Evolutionary conservation across 352 stramenopile genomes (phyloP).

Genomic region (Globisporangium yorkense): DNA sequence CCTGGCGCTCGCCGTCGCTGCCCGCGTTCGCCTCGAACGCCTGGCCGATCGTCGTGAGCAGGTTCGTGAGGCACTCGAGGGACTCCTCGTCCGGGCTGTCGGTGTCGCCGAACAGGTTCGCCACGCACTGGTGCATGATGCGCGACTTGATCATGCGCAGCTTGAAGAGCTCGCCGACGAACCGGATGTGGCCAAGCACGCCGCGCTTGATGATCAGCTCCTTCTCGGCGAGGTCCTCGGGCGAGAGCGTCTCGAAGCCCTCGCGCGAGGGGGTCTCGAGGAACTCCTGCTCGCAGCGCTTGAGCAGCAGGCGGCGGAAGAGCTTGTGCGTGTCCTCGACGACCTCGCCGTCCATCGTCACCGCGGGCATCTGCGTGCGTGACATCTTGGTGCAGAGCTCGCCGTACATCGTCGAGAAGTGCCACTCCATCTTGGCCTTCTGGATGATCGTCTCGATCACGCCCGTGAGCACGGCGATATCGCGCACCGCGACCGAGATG

Average conservation of each 20-base stretch:
- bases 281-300: constrained; percentile 94
- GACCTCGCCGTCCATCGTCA: constrained; percentile 64
- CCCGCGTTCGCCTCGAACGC: constrained; percentile 68
- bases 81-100: constrained; percentile 91
- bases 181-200: constrained; percentile 92
- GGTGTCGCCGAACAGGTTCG: constrained; percentile 70
- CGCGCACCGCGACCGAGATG: constrained; percentile 86
- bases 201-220: constrained; percentile 75
- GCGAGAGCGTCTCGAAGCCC: constrained; percentile 42
- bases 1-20: constrained; percentile 44
- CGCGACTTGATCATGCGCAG: constrained; percentile 92
- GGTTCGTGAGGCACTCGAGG: constrained; percentile 93
- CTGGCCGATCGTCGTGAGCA: constrained; percentile 91
- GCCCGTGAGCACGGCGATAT: constrained; percentile 72
- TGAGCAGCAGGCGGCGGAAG: constrained; percentile 92
- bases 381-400: constrained; percentile 91
- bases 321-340: constrained; percentile 80
- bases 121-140: constrained; percentile 93
- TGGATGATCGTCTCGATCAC: constrained; percentile 92
- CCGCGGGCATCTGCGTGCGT: constrained; percentile 74
- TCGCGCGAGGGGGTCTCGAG: constrained; percentile 81
- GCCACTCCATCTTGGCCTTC: constrained; percentile 95
- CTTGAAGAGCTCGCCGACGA: constrained; percentile 96
- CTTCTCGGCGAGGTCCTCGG: constrained; percentile 62
- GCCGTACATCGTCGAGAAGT: constrained; percentile 96